phyloP scores from a whole-genome alignment of 306 rosid genomes.

The Gillenia trifoliata region DNA sequence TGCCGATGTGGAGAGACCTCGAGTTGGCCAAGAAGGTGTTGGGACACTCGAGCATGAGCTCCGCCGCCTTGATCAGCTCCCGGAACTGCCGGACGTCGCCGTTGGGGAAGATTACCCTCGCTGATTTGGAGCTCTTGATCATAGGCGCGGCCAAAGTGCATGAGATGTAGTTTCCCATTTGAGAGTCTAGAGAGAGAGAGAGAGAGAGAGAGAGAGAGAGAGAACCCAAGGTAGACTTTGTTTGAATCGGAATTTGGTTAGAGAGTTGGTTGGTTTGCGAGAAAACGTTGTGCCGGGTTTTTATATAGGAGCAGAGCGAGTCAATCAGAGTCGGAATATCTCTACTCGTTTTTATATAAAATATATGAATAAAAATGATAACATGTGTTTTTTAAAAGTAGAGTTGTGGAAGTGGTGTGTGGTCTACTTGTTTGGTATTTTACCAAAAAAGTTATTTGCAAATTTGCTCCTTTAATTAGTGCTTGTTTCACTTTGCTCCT shows the following conservation, averaged over 20 bases:
- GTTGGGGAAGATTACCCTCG: slow-evolving; percentile 63
- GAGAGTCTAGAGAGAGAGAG: not conserved
- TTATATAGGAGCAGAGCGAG: slow-evolving; percentile 9
- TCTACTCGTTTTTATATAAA: not conserved
- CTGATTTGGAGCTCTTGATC: slow-evolving; percentile 52
- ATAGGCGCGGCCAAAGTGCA: slow-evolving; percentile 64
- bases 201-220: no score
- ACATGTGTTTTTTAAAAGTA: not conserved
- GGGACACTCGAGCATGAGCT: slow-evolving; percentile 82
- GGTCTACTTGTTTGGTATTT: not conserved
- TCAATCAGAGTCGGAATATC: slow-evolving; percentile 1
- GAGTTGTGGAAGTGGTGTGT: not conserved
- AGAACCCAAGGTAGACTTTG: not conserved
- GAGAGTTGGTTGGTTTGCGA: not conserved
- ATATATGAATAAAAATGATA: not conserved
- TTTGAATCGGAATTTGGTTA: not conserved
- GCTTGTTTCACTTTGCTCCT: not conserved
- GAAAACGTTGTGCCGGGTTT: not conserved
- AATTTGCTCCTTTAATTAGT: not conserved
- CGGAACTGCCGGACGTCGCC: slow-evolving; percentile 68
- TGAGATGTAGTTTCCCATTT: slow-evolving; percentile 79
- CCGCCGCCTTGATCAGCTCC: slow-evolving; percentile 62
- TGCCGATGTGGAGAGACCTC: slow-evolving; percentile 56
- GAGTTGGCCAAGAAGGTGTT: slow-evolving; percentile 51
- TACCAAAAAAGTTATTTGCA: not conserved